Base-by-base conservation (phyloP, 2,329 filamentous ascomycete genomes). In the Aspergillus sclerotialis region DNA sequence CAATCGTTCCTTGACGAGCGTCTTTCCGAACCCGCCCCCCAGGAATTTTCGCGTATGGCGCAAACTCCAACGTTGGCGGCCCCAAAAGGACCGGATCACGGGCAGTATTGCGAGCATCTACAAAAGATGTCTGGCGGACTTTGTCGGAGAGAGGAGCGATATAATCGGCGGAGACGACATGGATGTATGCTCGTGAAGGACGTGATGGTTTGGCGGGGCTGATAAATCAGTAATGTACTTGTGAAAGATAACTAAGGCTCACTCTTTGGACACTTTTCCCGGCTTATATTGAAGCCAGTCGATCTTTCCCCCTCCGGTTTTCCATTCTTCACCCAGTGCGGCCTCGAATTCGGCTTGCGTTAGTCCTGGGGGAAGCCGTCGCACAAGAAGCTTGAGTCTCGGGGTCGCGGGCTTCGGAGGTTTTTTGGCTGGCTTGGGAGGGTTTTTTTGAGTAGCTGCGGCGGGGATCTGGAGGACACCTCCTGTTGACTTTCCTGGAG, bases 1-100 rank as follows among this genome's bases (percentile, higher is more conserved):
- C 92, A 46, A 98, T 96, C 3, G 88, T 94, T 34, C 90, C 92
- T 58, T 94, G 86, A 10, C 89, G 80, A 34, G 80, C 78, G 67
- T 98, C 92, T 35, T 78, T 76, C 21, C 87, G 80, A 32, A 77
- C 76, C 57, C 85, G 86, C 23, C 72, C 76, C 39, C 76, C 77
- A 1, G 90, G 87, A 1, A 87, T 76, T 51, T 89, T 89, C 46
- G 86, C 85, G 64, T 89, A 94, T 1, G 83, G 76, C 12, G 89
- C 79, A 51, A 85, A 85, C 52, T 94, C 89, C 31, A 95, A 69
- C 4, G 75, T 74, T 0, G 92, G 89, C 1, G 84, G 84, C 0
- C 84, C 84, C 35, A 92, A 68, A 2, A 95, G 74, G 16, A 80
- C 80, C 1, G 81, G 66, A 48, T 81, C 85, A 41, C 75, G 80